phyloP scores from a whole-genome alignment of 352 stramenopile genomes.

The Phytopythium chamaehyphon region DNA sequence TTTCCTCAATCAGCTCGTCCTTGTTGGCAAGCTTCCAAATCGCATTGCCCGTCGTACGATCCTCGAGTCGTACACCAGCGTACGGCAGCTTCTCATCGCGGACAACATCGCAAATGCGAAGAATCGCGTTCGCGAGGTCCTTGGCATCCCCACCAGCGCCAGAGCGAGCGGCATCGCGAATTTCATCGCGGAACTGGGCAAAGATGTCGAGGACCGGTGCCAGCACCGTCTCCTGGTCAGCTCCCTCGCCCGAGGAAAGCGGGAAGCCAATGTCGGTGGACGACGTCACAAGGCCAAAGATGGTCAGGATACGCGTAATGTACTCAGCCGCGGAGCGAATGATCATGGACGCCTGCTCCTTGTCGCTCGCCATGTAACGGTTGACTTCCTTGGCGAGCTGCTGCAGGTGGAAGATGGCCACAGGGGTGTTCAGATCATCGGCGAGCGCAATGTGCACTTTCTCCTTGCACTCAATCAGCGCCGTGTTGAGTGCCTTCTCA shows the following conservation, averaged over 20 bases:
- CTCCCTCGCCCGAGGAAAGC: slow-evolving; percentile 29
- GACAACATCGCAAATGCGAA: slow-evolving; percentile 84
- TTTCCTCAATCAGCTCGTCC: slow-evolving; percentile 76
- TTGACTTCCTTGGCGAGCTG: slow-evolving; percentile 86
- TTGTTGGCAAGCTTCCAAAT: slow-evolving; percentile 93
- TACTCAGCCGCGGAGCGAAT: slow-evolving; percentile 84
- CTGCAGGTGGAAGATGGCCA: slow-evolving; percentile 67
- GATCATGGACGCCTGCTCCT: slow-evolving; percentile 69
- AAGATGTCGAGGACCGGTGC: slow-evolving; percentile 89
- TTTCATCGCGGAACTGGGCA: slow-evolving; percentile 82
- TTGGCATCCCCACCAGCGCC: slow-evolving; percentile 41
- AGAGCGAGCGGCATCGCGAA: slow-evolving; percentile 65
- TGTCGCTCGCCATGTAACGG: slow-evolving; percentile 64
- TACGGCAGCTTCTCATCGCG: slow-evolving; percentile 88
- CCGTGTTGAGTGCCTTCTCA: slow-evolving; percentile 71
- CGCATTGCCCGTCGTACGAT: slow-evolving; percentile 50
- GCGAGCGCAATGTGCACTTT: slow-evolving; percentile 77
- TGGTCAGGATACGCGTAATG: slow-evolving; percentile 83
- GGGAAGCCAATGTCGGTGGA: slow-evolving; percentile 81
- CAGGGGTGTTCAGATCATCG: slow-evolving; percentile 91
- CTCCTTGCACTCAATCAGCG: slow-evolving; percentile 69
- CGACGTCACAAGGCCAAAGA: slow-evolving; percentile 79
- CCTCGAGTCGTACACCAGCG: slow-evolving; percentile 87
- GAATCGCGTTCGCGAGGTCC: slow-evolving; percentile 57
- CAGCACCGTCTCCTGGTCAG: slow-evolving; percentile 77